Base-by-base conservation (phyloP, 345 rosid species). In the Citropsis articulata region DNA sequence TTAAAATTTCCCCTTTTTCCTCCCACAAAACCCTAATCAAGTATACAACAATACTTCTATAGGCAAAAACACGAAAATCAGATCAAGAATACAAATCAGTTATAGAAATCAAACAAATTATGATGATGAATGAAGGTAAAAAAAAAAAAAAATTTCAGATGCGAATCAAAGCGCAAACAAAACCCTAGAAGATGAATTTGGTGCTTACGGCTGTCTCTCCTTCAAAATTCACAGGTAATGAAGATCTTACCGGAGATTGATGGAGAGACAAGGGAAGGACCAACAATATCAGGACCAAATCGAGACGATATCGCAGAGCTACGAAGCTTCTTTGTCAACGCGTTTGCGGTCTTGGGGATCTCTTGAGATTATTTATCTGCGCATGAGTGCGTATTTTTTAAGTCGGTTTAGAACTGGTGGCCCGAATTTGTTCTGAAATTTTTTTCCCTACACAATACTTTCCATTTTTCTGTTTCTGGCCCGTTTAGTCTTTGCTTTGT, bases 171-270 rank as follows among this genome's bases (percentile, higher is more conserved):
- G 22, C 21, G 42, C 28, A 74, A 78, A 35, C 68, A 78, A 87
- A 87, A 84, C 90, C 88, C 88, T 82, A 87, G 85, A 84, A 77
- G 42, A 48, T 60, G 71, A 84, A 77, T 48, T 77, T 72, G 78
- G 67, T 69, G 48, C 71, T 67, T 28, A 40, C 61, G 66, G 81
- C 71, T 56, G 86, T 77, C 82, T 79, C 86, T 90, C 80, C 86
- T 80, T 80, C 80, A 64, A 61, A 78, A 77, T 74, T 80, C 89
- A 84, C 86, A 62, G 79, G 77, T 75, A 81, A 81, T 81, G 79
- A 86, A 86, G 79, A 73, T 83, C 92, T 86, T 89, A 89, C 91
- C 94, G 83, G 86, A 84, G 56, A 55, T 27, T 2, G 5, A 56
- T 8, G 62, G 70, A 66, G 35, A 77, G 10, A 62, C 36, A 53